Conservation (phyloP, 129 eudicot genomes). For the Smallanthus sonchifolius region DNA sequence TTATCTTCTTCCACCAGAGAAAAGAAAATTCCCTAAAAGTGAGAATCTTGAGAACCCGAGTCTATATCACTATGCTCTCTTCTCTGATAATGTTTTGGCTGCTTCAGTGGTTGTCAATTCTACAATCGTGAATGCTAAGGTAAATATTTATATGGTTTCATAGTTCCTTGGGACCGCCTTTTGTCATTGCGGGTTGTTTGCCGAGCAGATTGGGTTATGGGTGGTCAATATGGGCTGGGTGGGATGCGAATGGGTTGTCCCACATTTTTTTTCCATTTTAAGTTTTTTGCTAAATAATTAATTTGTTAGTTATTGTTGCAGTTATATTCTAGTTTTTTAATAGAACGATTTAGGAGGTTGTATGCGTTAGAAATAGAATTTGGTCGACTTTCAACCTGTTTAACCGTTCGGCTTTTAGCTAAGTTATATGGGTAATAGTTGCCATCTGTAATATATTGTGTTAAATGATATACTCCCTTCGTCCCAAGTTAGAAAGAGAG, state of each 20-base stretch:
- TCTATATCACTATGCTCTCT: constrained; percentile 89
- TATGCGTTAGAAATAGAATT: neutral
- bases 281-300: neutral
- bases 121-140: constrained; percentile 83
- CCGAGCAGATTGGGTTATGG: neutral
- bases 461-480: too few species aligned
- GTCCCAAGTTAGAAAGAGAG: neutral
- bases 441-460: too few species aligned
- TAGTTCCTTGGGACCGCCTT: constrained; percentile 2
- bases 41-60: constrained; percentile 78
- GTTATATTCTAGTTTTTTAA: neutral
- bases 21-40: constrained; percentile 67
- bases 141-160: constrained; percentile 10
- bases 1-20: constrained; percentile 71
- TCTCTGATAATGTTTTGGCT: constrained; percentile 95
- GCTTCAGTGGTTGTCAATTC: constrained; percentile 98
- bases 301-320: neutral
- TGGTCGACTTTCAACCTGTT: neutral
- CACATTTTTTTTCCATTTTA: neutral
- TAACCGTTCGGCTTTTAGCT: neutral
- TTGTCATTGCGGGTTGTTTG: neutral
- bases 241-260: neutral
- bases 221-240: neutral
- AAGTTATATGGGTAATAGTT: neutral
- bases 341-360: neutral